A percentile compares a stretch with the other conserved stretches of the same genome.
Conservation (phyloP, 2,329 filamentous ascomycete species). For the Aotearoamyces nothofagi region DNA sequence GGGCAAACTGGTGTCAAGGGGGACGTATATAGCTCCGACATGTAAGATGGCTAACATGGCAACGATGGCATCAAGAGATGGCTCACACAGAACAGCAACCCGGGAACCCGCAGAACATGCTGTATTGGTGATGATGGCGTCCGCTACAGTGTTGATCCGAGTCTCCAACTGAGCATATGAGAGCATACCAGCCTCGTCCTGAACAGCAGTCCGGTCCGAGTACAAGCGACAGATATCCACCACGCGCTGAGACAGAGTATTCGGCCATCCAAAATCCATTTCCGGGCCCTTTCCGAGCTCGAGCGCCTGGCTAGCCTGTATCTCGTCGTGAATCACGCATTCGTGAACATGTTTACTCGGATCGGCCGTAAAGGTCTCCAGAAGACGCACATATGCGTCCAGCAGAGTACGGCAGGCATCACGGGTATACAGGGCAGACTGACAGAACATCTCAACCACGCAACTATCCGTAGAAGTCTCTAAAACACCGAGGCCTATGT, state of each 20-base stretch:
- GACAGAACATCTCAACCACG: conserved; percentile 2
- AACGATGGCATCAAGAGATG: conserved; percentile 20
- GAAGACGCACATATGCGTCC: background rate
- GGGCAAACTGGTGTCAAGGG: conserved; percentile 23
- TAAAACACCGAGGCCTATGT: conserved; percentile 10
- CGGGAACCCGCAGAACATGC: background rate
- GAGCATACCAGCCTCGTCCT: conserved; percentile 4
- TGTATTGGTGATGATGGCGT: conserved; percentile 2
- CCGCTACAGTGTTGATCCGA: conserved; percentile 1
- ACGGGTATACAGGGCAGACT: conserved; percentile 3
- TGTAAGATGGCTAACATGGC: conserved; percentile 26
- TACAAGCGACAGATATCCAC: conserved; percentile 5
- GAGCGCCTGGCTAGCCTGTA: background rate
- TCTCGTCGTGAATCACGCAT: conserved; percentile 2
- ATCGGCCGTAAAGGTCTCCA: background rate
- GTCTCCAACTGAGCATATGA: background rate
- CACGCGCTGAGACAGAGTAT: conserved; percentile 8
- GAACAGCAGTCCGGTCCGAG: conserved; percentile 4
- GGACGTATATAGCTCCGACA: conserved; percentile 24
- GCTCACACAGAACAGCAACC: conserved; percentile 8
- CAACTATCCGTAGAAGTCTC: conserved; percentile 3
- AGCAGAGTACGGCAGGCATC: background rate
- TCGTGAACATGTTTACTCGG: background rate
- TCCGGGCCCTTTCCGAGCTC: conserved; percentile 3
- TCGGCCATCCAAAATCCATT: conserved; percentile 1